Base-by-base conservation (phyloP, 1,284 basidiomycete genomes). In the Ganoderma boninense region DNA sequence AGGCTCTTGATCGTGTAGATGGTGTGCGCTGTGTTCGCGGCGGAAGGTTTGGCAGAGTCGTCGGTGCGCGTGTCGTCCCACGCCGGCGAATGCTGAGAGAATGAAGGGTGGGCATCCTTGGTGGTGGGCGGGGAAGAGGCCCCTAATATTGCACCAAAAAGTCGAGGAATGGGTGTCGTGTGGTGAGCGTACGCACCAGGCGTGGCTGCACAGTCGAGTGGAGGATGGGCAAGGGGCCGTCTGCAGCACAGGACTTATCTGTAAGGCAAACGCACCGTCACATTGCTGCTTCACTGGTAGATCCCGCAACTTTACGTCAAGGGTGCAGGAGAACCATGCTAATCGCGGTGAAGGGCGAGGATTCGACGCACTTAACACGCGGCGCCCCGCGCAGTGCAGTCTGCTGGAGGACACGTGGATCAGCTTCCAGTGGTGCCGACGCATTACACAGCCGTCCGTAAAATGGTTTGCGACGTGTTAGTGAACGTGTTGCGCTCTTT, bases 81-180 rank as follows among this genome's bases (percentile, higher is more conserved):
- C 73, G 73, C 0, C 71, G 71, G 67, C 73, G 73, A 26, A 74
- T 69, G 67, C 69, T 74, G 73, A 72, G 69, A 38, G 67, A 71
- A 16, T 69, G 70, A 61, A 74, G 69, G 61, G 68, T 62, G 67
- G 73, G 70, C 73, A 74, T 74, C 62, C 62, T 66, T 59, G 32
- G 46, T 56, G 52, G 60, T 57, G 65, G n/a, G 69, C 52, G 29
- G 29, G 29, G 42, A 11, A 35, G 65, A 23, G 26, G 18, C n/a
- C 56, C 69, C 69, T 74, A 69, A 70, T 69, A 67, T 65, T 62
- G 54, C 59, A 38, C 18, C 43, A 40, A 43, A 54, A 38, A 62
- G 54, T 32, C 54, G 64, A 23, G 38, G 69, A 67, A 26, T 57
- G 73, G 67, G 67, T 38, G 60, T 65, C 73, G 69, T 71, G 73